Base-by-base conservation (phyloP, 352 stramenopile genomes). In the Pythium dissotocum region DNA sequence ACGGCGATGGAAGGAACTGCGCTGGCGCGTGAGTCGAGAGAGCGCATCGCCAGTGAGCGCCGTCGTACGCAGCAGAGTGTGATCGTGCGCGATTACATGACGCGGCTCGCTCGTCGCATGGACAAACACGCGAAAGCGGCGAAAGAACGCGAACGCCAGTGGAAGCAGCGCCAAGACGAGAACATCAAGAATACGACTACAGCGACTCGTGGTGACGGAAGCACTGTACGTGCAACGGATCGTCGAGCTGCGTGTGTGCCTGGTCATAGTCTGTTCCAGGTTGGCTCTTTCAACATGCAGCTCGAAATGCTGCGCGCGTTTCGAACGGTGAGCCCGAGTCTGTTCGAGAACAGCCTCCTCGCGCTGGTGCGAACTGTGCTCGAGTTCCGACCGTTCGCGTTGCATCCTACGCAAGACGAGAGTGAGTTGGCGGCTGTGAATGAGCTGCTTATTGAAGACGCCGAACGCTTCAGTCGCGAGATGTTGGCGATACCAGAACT, bases 231-330 rank as follows among this genome's bases (percentile, higher is more conserved):
- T 24, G 42, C 16, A 13, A n/a, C 40, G 4, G 10, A 33, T 8
- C 33, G 21, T 24, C 33, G 32, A 30, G 32, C 46, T 40, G n/a
- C 24, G 35, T 38, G 28, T 1, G 26, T 59, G 1, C 35, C 49
- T 14, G 52, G 56, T 6, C 40, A 46, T 5, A 59, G 42, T 33
- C 1, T 92, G 24, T 92, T 92, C 24, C 75, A 73, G 0, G 69
- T 90, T 4, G 65, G 65, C 0, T 88, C 78, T 30, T 73, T 91
- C n/a, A 80, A 82, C 8, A 67, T 93, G 54, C 84, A 93, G 58
- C 70, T 93, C 32, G 77, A 88, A 53, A 88, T 91, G 77, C 65
- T 93, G 42, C 80, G 73, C 1, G 79, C 83, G 36, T 89, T 90
- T 30, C 79, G 79, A 6, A 58, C 52, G 4, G 48, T 70, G 9